These are phyloP conservation scores for Ceratobasidium sp. DNA, from an alignment of 1,284 basidiomycete genomes.

Conservation along the genomic window DNA sequence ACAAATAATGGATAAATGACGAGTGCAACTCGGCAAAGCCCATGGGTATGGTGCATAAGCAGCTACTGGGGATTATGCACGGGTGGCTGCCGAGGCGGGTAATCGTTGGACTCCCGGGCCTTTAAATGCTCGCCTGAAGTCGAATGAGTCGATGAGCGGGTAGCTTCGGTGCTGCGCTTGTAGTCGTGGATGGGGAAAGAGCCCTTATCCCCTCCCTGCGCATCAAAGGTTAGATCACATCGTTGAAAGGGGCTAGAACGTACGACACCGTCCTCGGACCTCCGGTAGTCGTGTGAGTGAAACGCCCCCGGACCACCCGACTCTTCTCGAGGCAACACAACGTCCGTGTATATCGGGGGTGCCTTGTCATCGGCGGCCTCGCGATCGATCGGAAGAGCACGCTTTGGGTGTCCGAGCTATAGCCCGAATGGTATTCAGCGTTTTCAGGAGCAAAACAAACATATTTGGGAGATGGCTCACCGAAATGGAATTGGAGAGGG, in stretches of 20 bases:
- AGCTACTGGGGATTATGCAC: conserved; percentile 2
- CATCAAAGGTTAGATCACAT: background rate
- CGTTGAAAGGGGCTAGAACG: background rate
- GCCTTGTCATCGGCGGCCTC: background rate
- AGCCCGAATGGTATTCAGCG: background rate
- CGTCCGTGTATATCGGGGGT: background rate
- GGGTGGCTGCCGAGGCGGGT: conserved; percentile 7
- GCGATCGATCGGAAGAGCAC: background rate
- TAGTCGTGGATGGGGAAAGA: background rate
- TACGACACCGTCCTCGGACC: background rate
- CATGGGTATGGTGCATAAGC: background rate
- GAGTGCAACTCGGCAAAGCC: background rate
- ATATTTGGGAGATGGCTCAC: background rate
- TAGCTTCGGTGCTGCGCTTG: background rate
- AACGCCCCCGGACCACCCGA: background rate
- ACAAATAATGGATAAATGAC: conserved; percentile 14
- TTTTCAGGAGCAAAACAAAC: background rate
- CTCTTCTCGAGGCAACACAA: background rate
- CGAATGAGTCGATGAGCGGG: conserved; percentile 32
- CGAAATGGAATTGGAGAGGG: background rate
- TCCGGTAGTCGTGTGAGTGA: conserved; percentile 12
- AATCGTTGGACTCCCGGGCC: background rate
- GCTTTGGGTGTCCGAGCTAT: background rate
- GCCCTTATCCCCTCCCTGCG: background rate
- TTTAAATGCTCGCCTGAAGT: conserved; percentile 9